phyloP scores from a whole-genome alignment of 805 yeast genomes.

The Candida maesae region DNA sequence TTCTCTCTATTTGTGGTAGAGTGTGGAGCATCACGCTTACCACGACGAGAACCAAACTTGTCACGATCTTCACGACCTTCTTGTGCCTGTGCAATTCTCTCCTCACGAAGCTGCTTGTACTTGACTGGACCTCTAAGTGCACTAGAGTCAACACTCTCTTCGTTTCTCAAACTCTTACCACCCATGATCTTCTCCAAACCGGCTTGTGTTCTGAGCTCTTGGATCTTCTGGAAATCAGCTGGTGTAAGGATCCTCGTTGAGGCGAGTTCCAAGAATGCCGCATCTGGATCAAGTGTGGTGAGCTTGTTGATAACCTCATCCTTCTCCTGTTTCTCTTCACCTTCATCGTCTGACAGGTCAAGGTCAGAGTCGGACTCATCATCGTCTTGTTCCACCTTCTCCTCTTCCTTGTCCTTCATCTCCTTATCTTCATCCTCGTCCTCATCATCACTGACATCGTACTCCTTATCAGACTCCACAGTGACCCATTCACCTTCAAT shows the following conservation, averaged over 20 bases:
- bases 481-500: conserved; percentile 92
- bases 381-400: conserved; percentile 41
- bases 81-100: conserved; percentile 76
- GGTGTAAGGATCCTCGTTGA: conserved; percentile 87
- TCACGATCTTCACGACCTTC: conserved; percentile 95
- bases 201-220: conserved; percentile 80
- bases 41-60: conserved; percentile 83
- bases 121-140: conserved; percentile 68
- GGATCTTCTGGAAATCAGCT: conserved; percentile 94
- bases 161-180: conserved; percentile 55
- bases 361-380: conserved; percentile 46
- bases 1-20: conserved; percentile 95
- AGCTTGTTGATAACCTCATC: conserved; percentile 32
- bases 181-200: conserved; percentile 82
- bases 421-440: conserved; percentile 34
- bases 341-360: conserved; percentile 41
- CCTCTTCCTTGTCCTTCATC: conserved; percentile 41
- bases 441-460: conserved; percentile 50
- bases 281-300: conserved; percentile 34
- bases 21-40: conserved; percentile 69
- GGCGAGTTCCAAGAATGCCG: conserved; percentile 55
- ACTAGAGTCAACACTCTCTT: conserved; percentile 81
- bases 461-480: conserved; percentile 78
- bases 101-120: conserved; percentile 85
- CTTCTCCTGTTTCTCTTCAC: conserved; percentile 24